Base-by-base conservation (phyloP, 257 asterid species). In the Leptodermis oblonga region DNA sequence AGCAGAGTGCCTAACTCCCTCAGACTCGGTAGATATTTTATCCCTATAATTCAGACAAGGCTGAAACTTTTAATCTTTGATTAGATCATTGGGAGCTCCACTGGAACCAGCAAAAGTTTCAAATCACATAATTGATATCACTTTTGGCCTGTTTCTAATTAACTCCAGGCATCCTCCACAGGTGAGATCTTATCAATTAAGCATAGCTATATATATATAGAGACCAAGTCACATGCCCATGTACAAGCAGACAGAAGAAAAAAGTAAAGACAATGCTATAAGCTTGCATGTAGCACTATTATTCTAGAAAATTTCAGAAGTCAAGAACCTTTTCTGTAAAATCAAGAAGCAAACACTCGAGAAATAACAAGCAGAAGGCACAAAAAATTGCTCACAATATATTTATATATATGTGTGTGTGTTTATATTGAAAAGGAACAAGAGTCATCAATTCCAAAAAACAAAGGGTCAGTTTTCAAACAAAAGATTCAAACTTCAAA, bases 41-140 rank as follows among this genome's bases (percentile, higher is more conserved):
- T 61, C 48, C 31, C 34, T 34, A 3, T 9, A 37, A 61, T 61
- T 61, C 67, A 36, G 67, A 61, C 67, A 61, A 61, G 67, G 67
- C 48, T 61, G 48, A 36, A 61, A 36, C 65, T 30, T 42, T 13
- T 56, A 28, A 15, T 60, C 26, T 60, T 6, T 60, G 45, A 4
- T 33, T 18, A 43, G 39, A 60, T 60, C 65, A 60, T 60, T 7
- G 65, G 65, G 65, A 60, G 45, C 45, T 33, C 25, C 65, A 60
- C 15, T 1, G 5, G 26, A 10, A 4, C 3, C 62, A 17, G 12
- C 11, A 1, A 5, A 4, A 31, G 0, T 0, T 45, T 17, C 15
- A 45, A 45, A 2, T 39, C 45, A 39, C 45, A 9, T 39, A 39
- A 39, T 39, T 39, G 45, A 39, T 39, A 39, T 1, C 9, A 3